These are phyloP conservation scores for Neoascochyta sp. DNA, from an alignment of 2,329 filamentous ascomycete genomes.

Conservation along the genomic window DNA sequence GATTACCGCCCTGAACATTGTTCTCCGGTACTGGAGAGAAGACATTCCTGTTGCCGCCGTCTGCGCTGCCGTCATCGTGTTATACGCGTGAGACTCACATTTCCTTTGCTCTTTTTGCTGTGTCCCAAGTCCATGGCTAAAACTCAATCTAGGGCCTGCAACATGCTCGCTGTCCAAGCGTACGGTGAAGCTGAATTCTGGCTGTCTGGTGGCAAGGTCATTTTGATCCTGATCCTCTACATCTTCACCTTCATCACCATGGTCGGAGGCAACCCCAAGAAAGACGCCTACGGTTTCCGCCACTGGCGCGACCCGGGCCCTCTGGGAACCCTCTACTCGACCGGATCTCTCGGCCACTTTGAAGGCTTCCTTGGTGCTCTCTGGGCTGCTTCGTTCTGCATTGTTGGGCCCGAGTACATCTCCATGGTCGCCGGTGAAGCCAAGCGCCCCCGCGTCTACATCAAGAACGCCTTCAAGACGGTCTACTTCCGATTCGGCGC, in stretches of 20 bases:
- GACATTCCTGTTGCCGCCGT: slow-evolving; percentile 44
- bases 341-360: slow-evolving; percentile 26
- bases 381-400: slow-evolving; percentile 46
- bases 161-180: slow-evolving; percentile 45
- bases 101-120: background rate
- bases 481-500: slow-evolving; percentile 46
- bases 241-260: slow-evolving; percentile 48
- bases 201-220: slow-evolving; percentile 46
- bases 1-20: slow-evolving; percentile 45
- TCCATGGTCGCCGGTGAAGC: slow-evolving; percentile 49
- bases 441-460: slow-evolving; percentile 44
- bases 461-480: slow-evolving; percentile 49
- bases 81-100: slow-evolving; percentile 38
- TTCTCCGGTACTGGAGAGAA: slow-evolving; percentile 44
- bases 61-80: slow-evolving; percentile 41
- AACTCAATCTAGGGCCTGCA: slow-evolving; percentile 40
- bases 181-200: slow-evolving; percentile 48
- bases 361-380: slow-evolving; percentile 40
- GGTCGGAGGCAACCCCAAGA: slow-evolving; percentile 44
- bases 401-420: slow-evolving; percentile 50
- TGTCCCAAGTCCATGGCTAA: slow-evolving; percentile 9
- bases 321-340: slow-evolving; percentile 25
- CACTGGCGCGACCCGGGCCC: slow-evolving; percentile 42
- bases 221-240: slow-evolving; percentile 46
- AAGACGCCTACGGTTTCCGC: slow-evolving; percentile 44